These are phyloP conservation scores for Lipomyces kockii DNA, from an alignment of 805 yeast species.

Conservation along the genomic window DNA sequence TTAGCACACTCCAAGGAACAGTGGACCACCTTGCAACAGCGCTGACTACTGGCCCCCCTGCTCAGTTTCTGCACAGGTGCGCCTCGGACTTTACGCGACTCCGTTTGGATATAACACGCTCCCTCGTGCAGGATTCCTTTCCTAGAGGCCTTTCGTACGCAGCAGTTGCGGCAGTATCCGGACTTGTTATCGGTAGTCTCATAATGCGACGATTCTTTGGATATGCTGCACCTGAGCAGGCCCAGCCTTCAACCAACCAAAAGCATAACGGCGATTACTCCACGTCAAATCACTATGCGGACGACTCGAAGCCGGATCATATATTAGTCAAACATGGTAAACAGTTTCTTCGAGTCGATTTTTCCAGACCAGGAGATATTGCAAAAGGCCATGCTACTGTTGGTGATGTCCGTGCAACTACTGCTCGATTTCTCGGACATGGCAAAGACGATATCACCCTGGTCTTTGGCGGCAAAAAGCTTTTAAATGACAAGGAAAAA, in stretches of 20 bases:
- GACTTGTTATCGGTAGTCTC: conserved; percentile 3
- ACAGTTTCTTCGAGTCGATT: conserved; percentile 30
- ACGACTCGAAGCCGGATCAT: conserved; percentile 21
- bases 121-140: conserved; percentile 4
- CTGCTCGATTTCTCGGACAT: conserved; percentile 31
- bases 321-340: conserved; percentile 34
- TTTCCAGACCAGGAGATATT: conserved; percentile 36
- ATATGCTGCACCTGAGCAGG: conserved; percentile 11
- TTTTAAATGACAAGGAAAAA: conserved; percentile 28
- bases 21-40: background rate
- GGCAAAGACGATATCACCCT: conserved; percentile 25
- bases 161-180: conserved; percentile 2
- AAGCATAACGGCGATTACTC: conserved; percentile 5
- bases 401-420: conserved; percentile 37
- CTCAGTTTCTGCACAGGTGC: conserved; percentile 10
- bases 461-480: conserved; percentile 37
- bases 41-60: conserved; percentile 3
- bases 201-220: conserved; percentile 31
- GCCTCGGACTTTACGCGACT: conserved; percentile 3
- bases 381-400: conserved; percentile 35
- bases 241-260: background rate
- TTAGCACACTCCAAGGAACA: background rate
- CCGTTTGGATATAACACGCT: background rate
- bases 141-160: conserved; percentile 3
- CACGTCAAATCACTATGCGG: conserved; percentile 5